phyloP scores from a whole-genome alignment of 108 stramenopile species.

The Fragilariopsis cylindrus region DNA sequence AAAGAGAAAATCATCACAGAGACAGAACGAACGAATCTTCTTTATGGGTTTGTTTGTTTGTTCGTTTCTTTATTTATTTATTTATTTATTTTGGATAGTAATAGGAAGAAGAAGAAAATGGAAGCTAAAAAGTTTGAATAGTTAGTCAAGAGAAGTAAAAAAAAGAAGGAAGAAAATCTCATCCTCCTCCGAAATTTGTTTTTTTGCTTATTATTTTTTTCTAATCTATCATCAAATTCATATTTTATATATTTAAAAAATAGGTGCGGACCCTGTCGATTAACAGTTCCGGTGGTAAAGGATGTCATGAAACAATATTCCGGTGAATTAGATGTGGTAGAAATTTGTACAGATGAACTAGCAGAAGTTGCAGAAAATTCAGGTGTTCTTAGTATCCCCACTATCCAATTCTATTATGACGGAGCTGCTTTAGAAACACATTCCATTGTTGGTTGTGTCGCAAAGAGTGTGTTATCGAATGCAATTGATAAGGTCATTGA shows the following conservation, averaged over 20 bases:
- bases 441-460: conserved; percentile 79
- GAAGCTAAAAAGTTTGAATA: not conserved
- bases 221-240: no score
- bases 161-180: not conserved
- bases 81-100: no score
- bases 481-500: conserved; percentile 80
- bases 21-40: no score
- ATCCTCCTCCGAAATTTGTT: not conserved
- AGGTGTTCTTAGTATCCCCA: conserved; percentile 82
- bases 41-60: no score
- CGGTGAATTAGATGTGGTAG: conserved; percentile 61
- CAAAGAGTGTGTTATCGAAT: conserved; percentile 72
- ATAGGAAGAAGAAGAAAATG: no score
- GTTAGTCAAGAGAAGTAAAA: not conserved
- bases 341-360: conserved; percentile 85
- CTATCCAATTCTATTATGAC: conserved; percentile 73
- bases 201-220: not conserved
- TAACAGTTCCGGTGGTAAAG: conserved; percentile 75
- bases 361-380: conserved; percentile 71
- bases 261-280: conserved; percentile 77
- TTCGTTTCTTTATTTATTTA: no score
- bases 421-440: conserved; percentile 64
- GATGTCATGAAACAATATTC: conserved; percentile 75
- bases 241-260: not conserved
- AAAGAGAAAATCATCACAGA: no score